Evolutionary conservation across 257 asterid species (phyloP), one percentile per base, ranked within the genome.

Genomic region (Nicotiana tomentosiformis): DNA sequence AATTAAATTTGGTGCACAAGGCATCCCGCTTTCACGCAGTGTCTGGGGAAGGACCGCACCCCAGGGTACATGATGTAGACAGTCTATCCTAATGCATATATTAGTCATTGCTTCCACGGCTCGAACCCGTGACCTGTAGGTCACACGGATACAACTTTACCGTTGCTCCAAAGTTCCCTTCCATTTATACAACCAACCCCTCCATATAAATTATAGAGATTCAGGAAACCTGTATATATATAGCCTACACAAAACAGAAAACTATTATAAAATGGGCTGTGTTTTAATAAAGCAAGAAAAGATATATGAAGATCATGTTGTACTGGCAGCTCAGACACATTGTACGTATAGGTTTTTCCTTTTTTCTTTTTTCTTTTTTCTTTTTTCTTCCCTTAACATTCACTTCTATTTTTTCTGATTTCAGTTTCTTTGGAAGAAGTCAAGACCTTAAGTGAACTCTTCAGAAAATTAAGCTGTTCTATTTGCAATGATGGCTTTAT

Each of bases 341-440:
- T 92, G 93, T 88, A 84, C 49, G 49, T 43, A 51, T 55, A 43
- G 10, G 49, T 20, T 26, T 9, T 6, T 49, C 37, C 67, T 16
- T 14, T 55, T 66, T 10, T 49, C 23, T 5, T 39, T 16, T n/a
- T 43, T 62, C 51, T 29, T 5, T 23, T 23, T 43, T 62, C 51
- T 30, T 57, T 11, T 2, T 15, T 30, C 51, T 29, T 5, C 18
- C 15, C 32, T 58, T 46, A 35, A 56, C 12, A 84, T 23, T 35
- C 20, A 43, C 18, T 43, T 43, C 62, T 78, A 18, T 30, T 33
- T 57, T 20, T 17, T 66, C 2, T 15, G 18, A 62, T 20, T 5
- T 80, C 89, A 92, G 92, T 90, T 90, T 89, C 90, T 6, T 87
- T 87, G 53, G 83, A 86, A 83, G 95, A 91, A 77, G 83, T 92